These are phyloP conservation scores for Fraxinus baroniana DNA, from an alignment of 305 asterid genomes.

Conservation along the genomic window DNA sequence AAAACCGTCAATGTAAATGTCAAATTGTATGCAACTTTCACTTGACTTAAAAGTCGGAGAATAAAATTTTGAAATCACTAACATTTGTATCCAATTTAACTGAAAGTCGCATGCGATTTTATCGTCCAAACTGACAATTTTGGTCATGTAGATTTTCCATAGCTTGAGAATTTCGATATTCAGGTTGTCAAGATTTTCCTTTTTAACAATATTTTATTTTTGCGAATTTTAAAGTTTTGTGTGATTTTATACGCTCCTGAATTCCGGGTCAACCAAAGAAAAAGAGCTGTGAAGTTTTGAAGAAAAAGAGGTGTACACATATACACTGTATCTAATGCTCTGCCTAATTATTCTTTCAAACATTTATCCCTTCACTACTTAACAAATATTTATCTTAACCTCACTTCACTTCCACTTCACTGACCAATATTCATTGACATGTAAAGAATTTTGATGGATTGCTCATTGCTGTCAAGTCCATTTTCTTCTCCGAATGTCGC, in stretches of 20 bases:
- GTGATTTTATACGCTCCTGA: neutral
- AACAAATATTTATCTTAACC: neutral
- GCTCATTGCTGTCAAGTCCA: conserved; percentile 47
- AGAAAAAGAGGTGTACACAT: neutral
- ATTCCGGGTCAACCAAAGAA: conserved; percentile 4
- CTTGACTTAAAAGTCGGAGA: too few species aligned
- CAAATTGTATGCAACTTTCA: too few species aligned
- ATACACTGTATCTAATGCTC: neutral
- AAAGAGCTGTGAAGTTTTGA: neutral
- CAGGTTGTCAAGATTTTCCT: neutral
- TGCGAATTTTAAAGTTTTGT: neutral
- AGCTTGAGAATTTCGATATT: neutral
- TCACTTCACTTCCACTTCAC: neutral
- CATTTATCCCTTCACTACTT: conserved; percentile 28
- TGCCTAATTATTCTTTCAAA: conserved; percentile 28
- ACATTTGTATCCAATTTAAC: too few species aligned
- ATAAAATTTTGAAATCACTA: too few species aligned
- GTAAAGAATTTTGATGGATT: conserved; percentile 12
- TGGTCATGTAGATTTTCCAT: neutral
- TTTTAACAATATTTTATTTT: neutral
- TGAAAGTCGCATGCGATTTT: too few species aligned
- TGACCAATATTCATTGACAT: conserved; percentile 20
- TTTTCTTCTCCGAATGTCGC: conserved; percentile 59
- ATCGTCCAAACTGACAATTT: too few species aligned
- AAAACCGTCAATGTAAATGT: too few species aligned